Percentiles rank a stretch among this genome's conserved stretches.
These are phyloP conservation scores for Exidia glandulosa DNA, from an alignment of 768 basidiomycete genomes.

Conservation along the genomic window DNA sequence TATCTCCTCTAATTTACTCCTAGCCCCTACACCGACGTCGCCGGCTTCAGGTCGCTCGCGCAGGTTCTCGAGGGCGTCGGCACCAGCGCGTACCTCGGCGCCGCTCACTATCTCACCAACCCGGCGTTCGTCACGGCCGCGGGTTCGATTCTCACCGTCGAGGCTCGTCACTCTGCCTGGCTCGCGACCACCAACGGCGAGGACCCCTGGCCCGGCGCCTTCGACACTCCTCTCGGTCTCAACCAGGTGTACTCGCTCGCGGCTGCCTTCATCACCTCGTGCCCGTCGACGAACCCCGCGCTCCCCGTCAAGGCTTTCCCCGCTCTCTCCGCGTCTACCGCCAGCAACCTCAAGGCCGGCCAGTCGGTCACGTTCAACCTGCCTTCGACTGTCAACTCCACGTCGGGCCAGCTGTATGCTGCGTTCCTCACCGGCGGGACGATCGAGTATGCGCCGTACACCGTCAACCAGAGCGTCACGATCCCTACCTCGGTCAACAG, in stretches of 20 bases:
- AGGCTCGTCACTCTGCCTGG: constrained; percentile 59
- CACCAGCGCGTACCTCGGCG: constrained; percentile 46
- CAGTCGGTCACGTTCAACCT: constrained; percentile 16
- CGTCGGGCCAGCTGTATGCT: constrained; percentile 23
- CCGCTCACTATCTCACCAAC: constrained; percentile 34
- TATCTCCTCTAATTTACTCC: background rate
- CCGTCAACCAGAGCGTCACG: constrained; percentile 18
- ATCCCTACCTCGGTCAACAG: constrained; percentile 29
- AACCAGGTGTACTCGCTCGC: constrained; percentile 26
- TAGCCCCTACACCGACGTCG: constrained; percentile 35
- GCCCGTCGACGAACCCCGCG: constrained; percentile 42
- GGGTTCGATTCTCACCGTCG: constrained; percentile 44
- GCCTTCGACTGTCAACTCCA: constrained; percentile 8
- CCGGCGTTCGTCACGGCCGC: constrained; percentile 40
- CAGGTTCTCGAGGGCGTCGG: constrained; percentile 45
- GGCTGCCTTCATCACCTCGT: constrained; percentile 36
- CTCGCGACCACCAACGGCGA: constrained; percentile 35
- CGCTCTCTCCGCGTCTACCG: constrained; percentile 15
- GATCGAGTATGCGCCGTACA: constrained; percentile 27
- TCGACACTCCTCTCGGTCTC: constrained; percentile 36
- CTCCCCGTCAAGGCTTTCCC: constrained; percentile 42
- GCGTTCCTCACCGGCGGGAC: constrained; percentile 40
- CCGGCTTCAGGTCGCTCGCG: constrained; percentile 38
- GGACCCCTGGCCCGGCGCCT: constrained; percentile 46
- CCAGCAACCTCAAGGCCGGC: constrained; percentile 18